phyloP scores from a whole-genome alignment of 768 basidiomycete genomes.

The Guyanaporus albipodus region DNA sequence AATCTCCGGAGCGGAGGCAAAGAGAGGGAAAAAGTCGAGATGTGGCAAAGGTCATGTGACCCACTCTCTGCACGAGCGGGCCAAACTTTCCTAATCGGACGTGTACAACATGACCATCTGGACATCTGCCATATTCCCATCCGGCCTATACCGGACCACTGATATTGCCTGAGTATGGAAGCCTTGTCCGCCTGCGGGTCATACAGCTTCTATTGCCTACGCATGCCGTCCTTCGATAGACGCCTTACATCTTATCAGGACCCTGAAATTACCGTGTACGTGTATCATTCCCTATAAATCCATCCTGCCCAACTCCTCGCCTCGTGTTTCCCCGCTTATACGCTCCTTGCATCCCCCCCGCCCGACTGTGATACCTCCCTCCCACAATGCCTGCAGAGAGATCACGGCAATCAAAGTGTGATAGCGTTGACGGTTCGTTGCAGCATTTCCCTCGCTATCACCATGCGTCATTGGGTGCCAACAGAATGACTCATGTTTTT shows the following conservation, averaged over 20 bases:
- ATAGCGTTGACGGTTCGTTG: slow-evolving; percentile 35
- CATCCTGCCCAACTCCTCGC: slow-evolving; percentile 12
- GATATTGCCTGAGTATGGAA: slow-evolving; percentile 23
- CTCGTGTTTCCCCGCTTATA: slow-evolving; percentile 26
- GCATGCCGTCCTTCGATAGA: slow-evolving; percentile 28
- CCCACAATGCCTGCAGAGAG: slow-evolving; percentile 46
- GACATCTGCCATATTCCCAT: slow-evolving; percentile 9
- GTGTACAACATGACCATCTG: slow-evolving; percentile 18
- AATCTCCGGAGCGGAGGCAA: slow-evolving; percentile 21
- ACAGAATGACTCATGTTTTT: slow-evolving; percentile 13
- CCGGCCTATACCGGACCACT: slow-evolving; percentile 19
- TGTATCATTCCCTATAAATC: slow-evolving; percentile 31
- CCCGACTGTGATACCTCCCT: slow-evolving; percentile 25
- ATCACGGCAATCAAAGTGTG: slow-evolving; percentile 35
- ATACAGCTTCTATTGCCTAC: slow-evolving; percentile 31
- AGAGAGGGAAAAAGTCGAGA: slow-evolving; percentile 7
- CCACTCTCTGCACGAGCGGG: slow-evolving; percentile 8
- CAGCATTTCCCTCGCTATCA: background rate
- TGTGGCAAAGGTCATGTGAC: slow-evolving; percentile 16
- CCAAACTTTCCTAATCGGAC: slow-evolving; percentile 15
- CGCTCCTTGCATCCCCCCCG: slow-evolving; percentile 17
- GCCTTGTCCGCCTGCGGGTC: slow-evolving; percentile 16
- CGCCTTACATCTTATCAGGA: slow-evolving; percentile 29
- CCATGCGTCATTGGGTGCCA: slow-evolving; percentile 5
- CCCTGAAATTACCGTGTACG: slow-evolving; percentile 36